A percentile compares a stretch with the other conserved stretches of the same genome.
phyloP scores from a whole-genome alignment of 2,329 filamentous ascomycete species.

The Penicillium digitatum region DNA sequence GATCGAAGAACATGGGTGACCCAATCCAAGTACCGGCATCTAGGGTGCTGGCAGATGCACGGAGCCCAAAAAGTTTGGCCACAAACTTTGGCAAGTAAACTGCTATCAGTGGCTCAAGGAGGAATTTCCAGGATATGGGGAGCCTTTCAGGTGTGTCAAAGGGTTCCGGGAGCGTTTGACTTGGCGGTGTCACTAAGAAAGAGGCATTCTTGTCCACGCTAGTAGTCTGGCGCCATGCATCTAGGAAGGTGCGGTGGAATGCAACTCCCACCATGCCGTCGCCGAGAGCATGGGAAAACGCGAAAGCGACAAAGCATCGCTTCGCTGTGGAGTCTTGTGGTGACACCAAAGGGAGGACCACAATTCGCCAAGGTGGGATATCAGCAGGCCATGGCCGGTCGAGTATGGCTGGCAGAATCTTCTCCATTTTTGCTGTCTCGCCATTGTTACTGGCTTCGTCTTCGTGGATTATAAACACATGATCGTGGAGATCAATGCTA shows the following conservation, averaged over 20 bases:
- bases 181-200: slow-evolving; percentile 16
- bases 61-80: slow-evolving; percentile 31
- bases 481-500: slow-evolving; percentile 38
- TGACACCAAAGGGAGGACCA: slow-evolving; percentile 31
- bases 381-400: slow-evolving; percentile 31
- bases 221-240: slow-evolving; percentile 11
- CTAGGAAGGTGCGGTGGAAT: slow-evolving; percentile 44
- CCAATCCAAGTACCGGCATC: slow-evolving; percentile 37
- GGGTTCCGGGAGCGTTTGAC: slow-evolving; percentile 29
- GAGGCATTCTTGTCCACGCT: not conserved
- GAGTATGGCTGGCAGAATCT: slow-evolving; percentile 29
- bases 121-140: slow-evolving; percentile 45
- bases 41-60: slow-evolving; percentile 24
- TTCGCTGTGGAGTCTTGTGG: not conserved
- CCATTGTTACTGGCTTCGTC: not conserved
- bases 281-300: slow-evolving; percentile 44
- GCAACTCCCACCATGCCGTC: slow-evolving; percentile 44
- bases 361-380: slow-evolving; percentile 45
- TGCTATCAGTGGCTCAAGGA: slow-evolving; percentile 41
- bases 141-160: slow-evolving; percentile 41
- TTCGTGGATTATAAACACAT: slow-evolving; percentile 33
- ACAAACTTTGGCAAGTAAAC: slow-evolving; percentile 39
- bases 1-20: slow-evolving; percentile 25
- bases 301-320: slow-evolving; percentile 39
- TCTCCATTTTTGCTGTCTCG: slow-evolving; percentile 21